These are phyloP conservation scores for Fusarium pseudoanthophilum DNA, from an alignment of 2,329 filamentous ascomycete genomes.

Conservation along the genomic window DNA sequence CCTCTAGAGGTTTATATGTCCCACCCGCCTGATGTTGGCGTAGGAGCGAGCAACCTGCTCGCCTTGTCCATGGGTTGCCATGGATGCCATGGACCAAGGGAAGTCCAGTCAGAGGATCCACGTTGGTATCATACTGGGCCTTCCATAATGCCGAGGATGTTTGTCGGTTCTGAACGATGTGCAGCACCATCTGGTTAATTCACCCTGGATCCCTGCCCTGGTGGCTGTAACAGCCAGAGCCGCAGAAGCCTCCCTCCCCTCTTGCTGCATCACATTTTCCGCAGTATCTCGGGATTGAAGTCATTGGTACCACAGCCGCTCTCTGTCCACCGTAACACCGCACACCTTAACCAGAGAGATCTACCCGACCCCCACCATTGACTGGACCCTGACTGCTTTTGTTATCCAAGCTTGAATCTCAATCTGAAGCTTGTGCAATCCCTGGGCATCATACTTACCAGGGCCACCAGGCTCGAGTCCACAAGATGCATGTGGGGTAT, in stretches of 20 bases:
- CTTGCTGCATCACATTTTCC: constrained; percentile 25
- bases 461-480: constrained; percentile 28
- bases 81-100: constrained; percentile 44
- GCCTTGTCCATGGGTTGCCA: constrained; percentile 39
- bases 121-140: constrained; percentile 39
- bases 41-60: constrained; percentile 35
- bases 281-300: constrained; percentile 33
- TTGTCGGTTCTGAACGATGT: constrained; percentile 19
- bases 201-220: constrained; percentile 36
- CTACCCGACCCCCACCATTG: constrained; percentile 28
- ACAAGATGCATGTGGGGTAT: constrained; percentile 41
- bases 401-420: constrained; percentile 32
- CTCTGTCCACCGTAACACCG: constrained; percentile 10
- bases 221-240: constrained; percentile 41
- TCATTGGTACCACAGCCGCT: constrained; percentile 16
- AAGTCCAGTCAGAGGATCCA: constrained; percentile 45
- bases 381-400: constrained; percentile 30
- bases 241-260: constrained; percentile 36
- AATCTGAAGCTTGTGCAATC: constrained; percentile 22
- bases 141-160: constrained; percentile 47
- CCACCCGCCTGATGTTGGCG: constrained; percentile 44
- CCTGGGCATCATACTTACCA: constrained; percentile 32
- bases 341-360: constrained; percentile 28
- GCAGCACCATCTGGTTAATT: constrained; percentile 14
- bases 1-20: constrained; percentile 44